Conservation (phyloP, 1,284 basidiomycete genomes). For the Leccinum brunneo-olivaceum region DNA sequence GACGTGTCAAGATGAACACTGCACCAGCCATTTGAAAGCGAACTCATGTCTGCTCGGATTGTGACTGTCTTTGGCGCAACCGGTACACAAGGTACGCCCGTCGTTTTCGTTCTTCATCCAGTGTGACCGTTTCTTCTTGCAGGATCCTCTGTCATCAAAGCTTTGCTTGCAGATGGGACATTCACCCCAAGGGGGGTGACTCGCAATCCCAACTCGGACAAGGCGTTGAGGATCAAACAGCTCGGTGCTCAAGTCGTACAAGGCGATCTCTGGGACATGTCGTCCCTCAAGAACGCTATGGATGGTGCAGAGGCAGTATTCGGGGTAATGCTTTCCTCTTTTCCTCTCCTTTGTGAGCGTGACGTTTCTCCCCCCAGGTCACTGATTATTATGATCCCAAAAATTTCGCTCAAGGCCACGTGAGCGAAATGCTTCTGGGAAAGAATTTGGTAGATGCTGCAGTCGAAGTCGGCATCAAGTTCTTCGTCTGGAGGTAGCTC, state of each 20-base stretch:
- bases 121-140: neutral
- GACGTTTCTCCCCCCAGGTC: constrained; percentile 11
- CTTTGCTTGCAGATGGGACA: constrained; percentile 29
- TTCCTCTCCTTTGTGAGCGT: neutral
- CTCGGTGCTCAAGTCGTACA: constrained; percentile 31
- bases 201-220: constrained; percentile 26
- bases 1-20: no score
- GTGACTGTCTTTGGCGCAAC: constrained; percentile 24
- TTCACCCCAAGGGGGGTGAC: constrained; percentile 30
- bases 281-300: constrained; percentile 29
- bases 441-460: constrained; percentile 36
- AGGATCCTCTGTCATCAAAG: constrained; percentile 26
- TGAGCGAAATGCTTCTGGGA: constrained; percentile 30
- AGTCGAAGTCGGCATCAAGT: constrained; percentile 22
- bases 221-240: constrained; percentile 20
- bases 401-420: constrained; percentile 14
- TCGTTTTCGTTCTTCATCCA: neutral
- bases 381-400: constrained; percentile 23
- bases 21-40: no score
- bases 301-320: constrained; percentile 34
- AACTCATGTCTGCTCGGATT: constrained; percentile 17
- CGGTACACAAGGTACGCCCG: constrained; percentile 16
- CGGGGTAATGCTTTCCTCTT: constrained; percentile 19
- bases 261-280: constrained; percentile 28
- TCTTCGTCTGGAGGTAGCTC: constrained; percentile 28